Evolutionary conservation across 1,139 yeast genomes (phyloP).

Genomic region (Wickerhamomyces sp.): DNA sequence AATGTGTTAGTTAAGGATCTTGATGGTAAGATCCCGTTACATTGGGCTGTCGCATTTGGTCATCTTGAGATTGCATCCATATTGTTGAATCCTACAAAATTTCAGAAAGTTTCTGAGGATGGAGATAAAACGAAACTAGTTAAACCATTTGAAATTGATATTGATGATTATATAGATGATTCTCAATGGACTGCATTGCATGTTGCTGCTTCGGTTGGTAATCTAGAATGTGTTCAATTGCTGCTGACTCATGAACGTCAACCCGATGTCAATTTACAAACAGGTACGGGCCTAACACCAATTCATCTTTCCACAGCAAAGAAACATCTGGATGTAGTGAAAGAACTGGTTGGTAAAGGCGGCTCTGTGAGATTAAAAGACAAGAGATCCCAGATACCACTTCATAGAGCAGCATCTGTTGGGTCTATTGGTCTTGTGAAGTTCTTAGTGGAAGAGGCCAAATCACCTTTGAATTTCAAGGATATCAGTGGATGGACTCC

Average conservation of each 20-base stretch:
- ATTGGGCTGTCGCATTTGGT: conserved; percentile 81
- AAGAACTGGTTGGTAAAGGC: conserved; percentile 42
- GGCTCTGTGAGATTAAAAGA: conserved; percentile 68
- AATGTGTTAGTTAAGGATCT: conserved; percentile 47
- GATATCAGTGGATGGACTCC: conserved; percentile 83
- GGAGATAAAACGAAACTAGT: conserved; percentile 6
- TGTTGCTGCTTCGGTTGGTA: conserved; percentile 74
- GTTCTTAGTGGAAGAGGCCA: conserved; percentile 45
- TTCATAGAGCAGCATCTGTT: conserved; percentile 80
- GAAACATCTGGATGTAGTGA: conserved; percentile 49
- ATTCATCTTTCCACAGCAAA: conserved; percentile 77
- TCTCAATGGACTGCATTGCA: conserved; percentile 90
- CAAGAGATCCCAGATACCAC: conserved; percentile 55
- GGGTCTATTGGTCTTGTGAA: conserved; percentile 58
- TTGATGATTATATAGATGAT: conserved; percentile 65
- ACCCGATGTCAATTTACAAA: conserved; percentile 46
- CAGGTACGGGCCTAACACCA: conserved; percentile 68
- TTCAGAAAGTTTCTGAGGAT: conserved; percentile 2
- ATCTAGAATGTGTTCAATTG: conserved; percentile 43
- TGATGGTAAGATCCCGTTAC: conserved; percentile 79
- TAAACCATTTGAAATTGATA: conserved; percentile 39
- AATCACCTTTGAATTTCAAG: conserved; percentile 60
- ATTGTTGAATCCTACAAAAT: conserved; percentile 38
- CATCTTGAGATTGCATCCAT: conserved; percentile 48
- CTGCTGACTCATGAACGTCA: conserved; percentile 37